Conservation (phyloP, 2,329 filamentous ascomycete species). For the Hirsutella minnesotensis region DNA sequence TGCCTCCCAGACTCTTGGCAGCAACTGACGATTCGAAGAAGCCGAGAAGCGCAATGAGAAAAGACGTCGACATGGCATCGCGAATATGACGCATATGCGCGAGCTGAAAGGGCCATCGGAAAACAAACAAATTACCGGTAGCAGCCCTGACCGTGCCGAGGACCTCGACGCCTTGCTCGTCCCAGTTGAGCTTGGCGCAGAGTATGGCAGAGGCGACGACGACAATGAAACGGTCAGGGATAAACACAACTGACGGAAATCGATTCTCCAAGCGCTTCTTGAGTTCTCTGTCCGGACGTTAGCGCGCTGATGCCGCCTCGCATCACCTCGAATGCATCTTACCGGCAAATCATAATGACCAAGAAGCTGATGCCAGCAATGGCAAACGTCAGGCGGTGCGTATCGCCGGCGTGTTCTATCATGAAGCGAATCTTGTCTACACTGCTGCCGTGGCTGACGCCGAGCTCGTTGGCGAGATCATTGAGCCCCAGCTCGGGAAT, state of each 20-base stretch:
- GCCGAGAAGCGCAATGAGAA: conserved; percentile 87
- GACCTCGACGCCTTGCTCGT: conserved; percentile 67
- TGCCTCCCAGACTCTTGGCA: conserved; percentile 72
- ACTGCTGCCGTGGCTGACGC: conserved; percentile 73
- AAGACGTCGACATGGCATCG: conserved; percentile 79
- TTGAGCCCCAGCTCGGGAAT: conserved; percentile 80
- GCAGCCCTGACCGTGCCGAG: conserved; percentile 70
- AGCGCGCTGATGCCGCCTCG: background rate
- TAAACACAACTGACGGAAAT: conserved; percentile 70
- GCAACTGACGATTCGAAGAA: conserved; percentile 98
- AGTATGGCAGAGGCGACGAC: conserved; percentile 77
- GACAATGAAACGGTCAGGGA: conserved; percentile 84
- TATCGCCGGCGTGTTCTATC: conserved; percentile 48
- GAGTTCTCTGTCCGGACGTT: conserved; percentile 44
- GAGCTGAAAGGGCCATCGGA: conserved; percentile 74
- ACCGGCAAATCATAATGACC: conserved; percentile 86
- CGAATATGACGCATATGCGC: conserved; percentile 71
- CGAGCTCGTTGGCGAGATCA: conserved; percentile 46
- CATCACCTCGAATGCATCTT: conserved; percentile 14
- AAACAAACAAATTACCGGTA: conserved; percentile 60
- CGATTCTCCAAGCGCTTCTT: conserved; percentile 72
- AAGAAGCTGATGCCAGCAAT: conserved; percentile 71
- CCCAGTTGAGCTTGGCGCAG: conserved; percentile 67
- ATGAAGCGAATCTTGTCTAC: conserved; percentile 80
- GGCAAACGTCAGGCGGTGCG: conserved; percentile 63